Conservation (phyloP, 2,329 filamentous ascomycete species). For the Coniochaeta prunicola region DNA sequence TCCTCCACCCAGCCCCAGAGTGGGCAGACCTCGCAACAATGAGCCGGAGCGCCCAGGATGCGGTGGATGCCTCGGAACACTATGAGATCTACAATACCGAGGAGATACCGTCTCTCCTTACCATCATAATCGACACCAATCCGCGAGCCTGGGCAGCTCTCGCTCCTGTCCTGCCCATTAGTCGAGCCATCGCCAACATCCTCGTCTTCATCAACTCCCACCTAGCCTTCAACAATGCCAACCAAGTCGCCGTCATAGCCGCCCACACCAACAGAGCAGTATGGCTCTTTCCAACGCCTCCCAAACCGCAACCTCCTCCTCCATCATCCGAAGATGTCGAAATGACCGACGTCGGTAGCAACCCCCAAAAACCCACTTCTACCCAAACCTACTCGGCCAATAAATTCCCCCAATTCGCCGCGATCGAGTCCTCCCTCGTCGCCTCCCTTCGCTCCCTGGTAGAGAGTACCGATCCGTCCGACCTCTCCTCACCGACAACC, state of each 20-base stretch:
- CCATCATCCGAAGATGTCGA: conserved; percentile 36
- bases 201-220: conserved; percentile 97
- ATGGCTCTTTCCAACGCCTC: conserved; percentile 74
- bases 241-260: conserved; percentile 86
- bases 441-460: conserved; percentile 69
- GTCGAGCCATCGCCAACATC: conserved; percentile 76
- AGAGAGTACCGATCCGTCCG: conserved; percentile 53
- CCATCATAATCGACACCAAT: conserved; percentile 92
- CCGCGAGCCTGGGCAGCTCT: conserved; percentile 83
- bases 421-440: conserved; percentile 77
- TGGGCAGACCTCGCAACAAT: not conserved
- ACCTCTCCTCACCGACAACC: conserved; percentile 70
- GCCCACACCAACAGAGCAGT: conserved; percentile 79
- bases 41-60: conserved; percentile 22
- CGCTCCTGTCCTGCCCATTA: conserved; percentile 66
- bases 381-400: conserved; percentile 49
- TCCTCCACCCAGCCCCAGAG: not conserved
- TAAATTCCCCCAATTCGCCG: conserved; percentile 88
- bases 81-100: conserved; percentile 47
- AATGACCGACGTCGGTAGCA: conserved; percentile 38
- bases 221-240: conserved; percentile 85
- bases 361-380: conserved; percentile 17
- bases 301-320: conserved; percentile 13
- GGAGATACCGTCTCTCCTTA: conserved; percentile 72
- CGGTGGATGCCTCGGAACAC: conserved; percentile 52